These are phyloP conservation scores for Tanozyma kutaoensis DNA, from an alignment of 805 yeast species.

Conservation along the genomic window DNA sequence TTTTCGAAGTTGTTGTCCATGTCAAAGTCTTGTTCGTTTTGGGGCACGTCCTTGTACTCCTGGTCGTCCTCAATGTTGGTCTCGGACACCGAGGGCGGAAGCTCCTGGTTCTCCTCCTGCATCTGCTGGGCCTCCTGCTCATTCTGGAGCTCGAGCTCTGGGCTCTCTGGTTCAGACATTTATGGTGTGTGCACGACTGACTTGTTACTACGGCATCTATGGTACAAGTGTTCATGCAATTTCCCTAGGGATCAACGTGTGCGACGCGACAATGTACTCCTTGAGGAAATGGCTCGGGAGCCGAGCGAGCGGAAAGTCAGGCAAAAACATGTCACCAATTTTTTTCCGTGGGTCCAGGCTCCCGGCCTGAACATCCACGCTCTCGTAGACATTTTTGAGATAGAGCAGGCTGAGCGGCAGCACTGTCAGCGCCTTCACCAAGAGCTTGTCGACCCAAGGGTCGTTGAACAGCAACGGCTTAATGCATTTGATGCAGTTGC, in stretches of 20 bases:
- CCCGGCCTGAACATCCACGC: conserved; percentile 1
- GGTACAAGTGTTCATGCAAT: no score
- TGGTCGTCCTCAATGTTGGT: no score
- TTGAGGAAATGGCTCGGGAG: conserved; percentile 6
- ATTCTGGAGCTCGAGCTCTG: no score
- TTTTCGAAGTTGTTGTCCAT: no score
- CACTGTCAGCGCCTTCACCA: conserved; percentile 24
- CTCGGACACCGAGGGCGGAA: no score
- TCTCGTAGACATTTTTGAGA: conserved; percentile 1
- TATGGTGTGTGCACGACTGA: no score
- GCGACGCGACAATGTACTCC: conserved; percentile 7
- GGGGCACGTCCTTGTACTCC: no score
- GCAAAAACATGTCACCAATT: neutral
- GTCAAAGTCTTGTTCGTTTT: no score
- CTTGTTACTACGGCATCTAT: no score
- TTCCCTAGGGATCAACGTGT: conserved; percentile 4
- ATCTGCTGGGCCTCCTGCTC: no score
- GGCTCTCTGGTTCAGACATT: no score
- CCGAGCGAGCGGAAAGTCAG: conserved; percentile 4
- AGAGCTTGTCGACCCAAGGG: conserved; percentile 36
- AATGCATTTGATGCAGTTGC: conserved; percentile 45
- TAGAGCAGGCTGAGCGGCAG: conserved; percentile 10
- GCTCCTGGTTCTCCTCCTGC: no score
- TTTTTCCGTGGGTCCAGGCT: neutral
- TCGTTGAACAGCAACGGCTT: conserved; percentile 39